Conservation (phyloP, 306 rosid genomes). For the Lablab purpureus region DNA sequence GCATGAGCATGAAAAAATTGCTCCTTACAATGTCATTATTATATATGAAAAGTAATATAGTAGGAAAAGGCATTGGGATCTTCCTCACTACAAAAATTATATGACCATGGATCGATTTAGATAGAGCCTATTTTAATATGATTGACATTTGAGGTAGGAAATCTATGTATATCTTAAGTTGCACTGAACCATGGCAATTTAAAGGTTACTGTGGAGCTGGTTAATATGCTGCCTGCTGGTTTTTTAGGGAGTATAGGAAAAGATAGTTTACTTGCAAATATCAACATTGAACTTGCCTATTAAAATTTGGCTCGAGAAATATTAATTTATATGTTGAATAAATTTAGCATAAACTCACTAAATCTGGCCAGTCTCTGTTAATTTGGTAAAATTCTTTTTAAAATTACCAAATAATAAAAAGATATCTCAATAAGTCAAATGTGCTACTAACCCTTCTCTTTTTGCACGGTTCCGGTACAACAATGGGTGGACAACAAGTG, state of each 20-base stretch:
- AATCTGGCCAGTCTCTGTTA: too few species aligned
- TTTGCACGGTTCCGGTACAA: background rate
- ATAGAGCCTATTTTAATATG: background rate
- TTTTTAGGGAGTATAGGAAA: background rate
- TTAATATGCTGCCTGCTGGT: background rate
- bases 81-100: background rate
- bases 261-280: background rate
- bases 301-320: background rate
- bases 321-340: background rate
- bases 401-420: too few species aligned
- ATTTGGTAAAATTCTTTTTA: background rate
- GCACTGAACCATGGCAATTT: background rate
- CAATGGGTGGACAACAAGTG: background rate
- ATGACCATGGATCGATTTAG: background rate
- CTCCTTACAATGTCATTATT: background rate
- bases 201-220: background rate
- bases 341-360: too few species aligned
- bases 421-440: background rate
- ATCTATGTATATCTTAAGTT: background rate
- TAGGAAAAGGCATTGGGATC: background rate
- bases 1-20: background rate
- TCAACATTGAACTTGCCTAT: background rate
- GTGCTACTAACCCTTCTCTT: background rate
- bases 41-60: background rate
- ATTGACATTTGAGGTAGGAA: background rate